phyloP scores from a whole-genome alignment of 1,284 basidiomycete species.

The Rhodotorula mucilaginosa region DNA sequence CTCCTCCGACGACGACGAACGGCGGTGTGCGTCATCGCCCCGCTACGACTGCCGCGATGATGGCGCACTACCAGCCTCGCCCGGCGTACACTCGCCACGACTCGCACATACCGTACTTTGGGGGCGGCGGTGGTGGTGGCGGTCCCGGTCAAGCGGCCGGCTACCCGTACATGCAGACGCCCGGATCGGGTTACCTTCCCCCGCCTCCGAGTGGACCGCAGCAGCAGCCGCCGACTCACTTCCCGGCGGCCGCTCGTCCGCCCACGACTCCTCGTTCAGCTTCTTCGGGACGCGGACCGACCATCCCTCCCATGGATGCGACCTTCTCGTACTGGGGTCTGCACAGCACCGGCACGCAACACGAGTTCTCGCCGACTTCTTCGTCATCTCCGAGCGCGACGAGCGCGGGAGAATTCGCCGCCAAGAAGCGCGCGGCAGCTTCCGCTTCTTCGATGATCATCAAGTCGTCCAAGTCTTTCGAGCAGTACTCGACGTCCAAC shows the following conservation, averaged over 20 bases:
- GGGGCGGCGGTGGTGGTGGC: no score
- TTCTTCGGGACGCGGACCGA: no score
- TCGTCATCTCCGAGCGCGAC: neutral
- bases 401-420: conserved; percentile 4
- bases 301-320: neutral
- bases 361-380: neutral
- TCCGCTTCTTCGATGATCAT: neutral
- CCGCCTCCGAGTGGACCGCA: neutral
- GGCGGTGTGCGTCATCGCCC: neutral
- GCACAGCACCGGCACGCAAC: neutral
- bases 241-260: neutral
- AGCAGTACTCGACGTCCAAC: neutral
- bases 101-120: no score
- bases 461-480: neutral
- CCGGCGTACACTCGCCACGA: neutral
- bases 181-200: no score
- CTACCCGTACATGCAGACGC: no score
- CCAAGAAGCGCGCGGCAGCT: neutral
- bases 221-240: neutral
- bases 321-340: conserved; percentile 1
- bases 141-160: no score
- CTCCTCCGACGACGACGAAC: neutral
- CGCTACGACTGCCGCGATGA: neutral
- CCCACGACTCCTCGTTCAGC: neutral
- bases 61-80: neutral